Base-by-base conservation (phyloP, 805 yeast genomes). In the Hanseniaspora valbyensis region DNA sequence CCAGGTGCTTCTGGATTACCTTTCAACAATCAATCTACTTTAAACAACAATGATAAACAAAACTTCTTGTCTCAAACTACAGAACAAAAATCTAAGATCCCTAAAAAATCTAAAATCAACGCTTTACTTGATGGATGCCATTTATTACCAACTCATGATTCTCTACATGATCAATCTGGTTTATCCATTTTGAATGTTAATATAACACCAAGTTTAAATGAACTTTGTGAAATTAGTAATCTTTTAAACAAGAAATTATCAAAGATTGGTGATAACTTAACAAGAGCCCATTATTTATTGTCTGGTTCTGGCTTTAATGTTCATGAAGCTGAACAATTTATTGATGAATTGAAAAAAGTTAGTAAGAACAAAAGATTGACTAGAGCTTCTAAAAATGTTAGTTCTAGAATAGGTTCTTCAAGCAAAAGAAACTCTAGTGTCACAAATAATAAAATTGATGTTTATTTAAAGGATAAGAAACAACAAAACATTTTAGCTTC, bases 251-350 rank as follows among this genome's bases (percentile, higher is more conserved):
- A 63, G n/a, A 63, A 61, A 18, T 73, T 48, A n/a, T 25, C 44
- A n/a, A 40, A 70, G 33, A 61, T 61, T 18, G 68, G 69, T 40
- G 57, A 59, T 9, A 64, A 67, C 39, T 71, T 70, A 59, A 81
- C 87, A 2, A 81, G 79, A 58, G 92, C 85, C 1, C 97, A 92
- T 61, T 92, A 92, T 63, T 68, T 92, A 36, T 69, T 90, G 40
- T 95, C 96, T 5, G 84, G 89, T 1, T 82, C 90, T 59, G 96
- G 96, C 1, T 75, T 88, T 48, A 79, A 85, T 38, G 81, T 90
- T 45, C 95, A 86, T 58, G 92, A 86, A 52, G 78, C 89, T 36
- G 88, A 84, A 56, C 66, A 66, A 29, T 81, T 78, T 44, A 65
- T 81, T 52, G 65, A 67, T 37, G 55, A 58, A 53, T 67, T 64